phyloP scores from a whole-genome alignment of 2,329 filamentous ascomycete species.

The Aspergillus sp. region DNA sequence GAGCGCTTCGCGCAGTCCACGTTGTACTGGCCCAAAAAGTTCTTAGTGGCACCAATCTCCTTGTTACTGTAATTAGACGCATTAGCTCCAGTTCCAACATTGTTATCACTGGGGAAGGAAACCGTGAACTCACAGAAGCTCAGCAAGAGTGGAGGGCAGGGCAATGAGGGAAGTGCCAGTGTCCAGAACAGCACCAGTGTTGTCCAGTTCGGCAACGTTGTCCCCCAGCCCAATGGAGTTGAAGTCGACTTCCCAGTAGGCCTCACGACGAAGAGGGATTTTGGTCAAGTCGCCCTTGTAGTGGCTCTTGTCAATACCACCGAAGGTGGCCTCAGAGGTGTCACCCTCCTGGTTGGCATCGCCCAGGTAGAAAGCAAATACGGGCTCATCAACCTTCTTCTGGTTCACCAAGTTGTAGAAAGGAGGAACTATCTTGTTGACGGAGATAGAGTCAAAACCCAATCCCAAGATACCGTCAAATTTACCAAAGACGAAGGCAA shows the following conservation, averaged over 20 bases:
- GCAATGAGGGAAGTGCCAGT: constrained; percentile 97
- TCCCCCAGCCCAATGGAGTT: constrained; percentile 85
- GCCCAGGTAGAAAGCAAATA: constrained; percentile 95
- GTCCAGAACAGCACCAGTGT: constrained; percentile 94
- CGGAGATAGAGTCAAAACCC: constrained; percentile 92
- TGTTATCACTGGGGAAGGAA: neutral
- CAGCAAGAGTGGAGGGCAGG: constrained; percentile 80
- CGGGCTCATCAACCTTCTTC: constrained; percentile 77
- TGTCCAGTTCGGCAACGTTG: constrained; percentile 77
- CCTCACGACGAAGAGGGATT: constrained; percentile 93
- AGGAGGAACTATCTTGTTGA: constrained; percentile 87
- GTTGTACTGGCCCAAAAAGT: constrained; percentile 92
- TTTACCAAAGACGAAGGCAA: constrained; percentile 94
- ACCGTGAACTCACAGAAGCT: constrained; percentile 59
- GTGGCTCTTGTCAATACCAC: constrained; percentile 75
- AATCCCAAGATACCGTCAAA: constrained; percentile 96
- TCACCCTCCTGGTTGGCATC: constrained; percentile 61
- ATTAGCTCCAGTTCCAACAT: neutral
- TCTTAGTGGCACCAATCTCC: constrained; percentile 97
- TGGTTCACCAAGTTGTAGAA: constrained; percentile 96
- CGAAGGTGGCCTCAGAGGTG: constrained; percentile 81
- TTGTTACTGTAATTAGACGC: constrained; percentile 53
- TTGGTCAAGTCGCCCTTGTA: constrained; percentile 80
- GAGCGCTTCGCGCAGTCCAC: constrained; percentile 81
- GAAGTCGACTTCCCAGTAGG: constrained; percentile 98